Evolutionary conservation across 495 filamentous ascomycete genomes (phyloP).

Genomic region (Corynascus novoguineensis): DNA sequence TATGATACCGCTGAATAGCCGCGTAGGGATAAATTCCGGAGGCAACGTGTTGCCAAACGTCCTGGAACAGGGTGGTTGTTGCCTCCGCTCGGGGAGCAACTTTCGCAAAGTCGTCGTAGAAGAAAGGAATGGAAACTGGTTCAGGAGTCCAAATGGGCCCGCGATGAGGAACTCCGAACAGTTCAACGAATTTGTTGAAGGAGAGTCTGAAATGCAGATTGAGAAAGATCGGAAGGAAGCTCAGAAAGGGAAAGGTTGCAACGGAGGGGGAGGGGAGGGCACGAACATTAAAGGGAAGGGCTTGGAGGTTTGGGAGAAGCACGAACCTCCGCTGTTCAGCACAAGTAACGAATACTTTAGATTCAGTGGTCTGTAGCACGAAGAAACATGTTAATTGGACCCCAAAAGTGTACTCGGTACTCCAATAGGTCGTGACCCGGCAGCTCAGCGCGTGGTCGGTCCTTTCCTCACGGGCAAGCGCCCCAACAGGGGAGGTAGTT

Average conservation of each 20-base stretch:
- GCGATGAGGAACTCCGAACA: slow-evolving; percentile 24
- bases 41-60: slow-evolving; percentile 7
- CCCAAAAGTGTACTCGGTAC: slow-evolving; percentile 8
- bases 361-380: neutral
- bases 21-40: neutral
- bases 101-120: neutral
- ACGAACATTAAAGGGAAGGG: slow-evolving; percentile 13
- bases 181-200: slow-evolving; percentile 21
- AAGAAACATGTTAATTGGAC: no score
- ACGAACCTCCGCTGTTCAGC: neutral
- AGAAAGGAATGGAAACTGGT: slow-evolving; percentile 22
- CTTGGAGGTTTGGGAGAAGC: slow-evolving; percentile 6
- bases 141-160: slow-evolving; percentile 21
- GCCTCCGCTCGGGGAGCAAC: slow-evolving; percentile 2
- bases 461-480: neutral
- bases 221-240: slow-evolving; percentile 13
- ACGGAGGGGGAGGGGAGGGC: slow-evolving; percentile 11
- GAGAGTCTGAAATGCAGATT: slow-evolving; percentile 19
- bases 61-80: neutral
- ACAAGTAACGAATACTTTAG: neutral
- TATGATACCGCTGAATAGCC: neutral
- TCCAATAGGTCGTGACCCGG: neutral
- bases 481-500: neutral
- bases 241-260: slow-evolving; percentile 19
- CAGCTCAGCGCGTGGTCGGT: slow-evolving; percentile 1